Percentiles rank a stretch among this genome's conserved stretches.
Conservation (phyloP, 1,139 yeast species). For the Scheffersomyces cryptocercus region DNA sequence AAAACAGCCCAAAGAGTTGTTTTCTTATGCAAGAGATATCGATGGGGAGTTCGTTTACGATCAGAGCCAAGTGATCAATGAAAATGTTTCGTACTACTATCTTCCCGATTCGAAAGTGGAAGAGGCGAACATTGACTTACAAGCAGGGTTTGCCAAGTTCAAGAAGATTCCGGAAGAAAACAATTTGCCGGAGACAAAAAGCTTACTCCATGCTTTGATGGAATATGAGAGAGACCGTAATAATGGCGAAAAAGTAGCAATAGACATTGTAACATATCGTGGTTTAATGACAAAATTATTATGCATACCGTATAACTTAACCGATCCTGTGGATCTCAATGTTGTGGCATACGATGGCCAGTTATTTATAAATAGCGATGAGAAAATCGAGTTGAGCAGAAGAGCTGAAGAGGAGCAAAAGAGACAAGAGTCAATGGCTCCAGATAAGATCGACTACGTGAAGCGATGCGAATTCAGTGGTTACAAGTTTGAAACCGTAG, state of each 20-base stretch:
- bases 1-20: constrained; percentile 74
- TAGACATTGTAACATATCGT: constrained; percentile 78
- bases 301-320: constrained; percentile 56
- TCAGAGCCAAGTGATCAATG: constrained; percentile 46
- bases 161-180: constrained; percentile 55
- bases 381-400: constrained; percentile 34
- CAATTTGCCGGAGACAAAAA: constrained; percentile 55
- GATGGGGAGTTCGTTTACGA: constrained; percentile 46
- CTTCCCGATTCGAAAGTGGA: constrained; percentile 69
- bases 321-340: constrained; percentile 64
- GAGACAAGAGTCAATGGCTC: constrained; percentile 25
- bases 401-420: constrained; percentile 24
- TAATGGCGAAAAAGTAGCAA: constrained; percentile 48
- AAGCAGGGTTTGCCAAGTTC: constrained; percentile 63
- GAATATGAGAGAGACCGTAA: constrained; percentile 48
- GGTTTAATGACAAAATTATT: constrained; percentile 75
- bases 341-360: constrained; percentile 76
- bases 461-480: constrained; percentile 62
- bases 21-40: constrained; percentile 56
- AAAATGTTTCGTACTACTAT: constrained; percentile 62
- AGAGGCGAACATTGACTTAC: constrained; percentile 54
- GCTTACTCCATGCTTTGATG: constrained; percentile 57
- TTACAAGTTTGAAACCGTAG: constrained; percentile 79
- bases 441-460: constrained; percentile 35
- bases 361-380: constrained; percentile 72